phyloP scores from a whole-genome alignment of 352 stramenopile species.

The Phytophthora pluvialis region DNA sequence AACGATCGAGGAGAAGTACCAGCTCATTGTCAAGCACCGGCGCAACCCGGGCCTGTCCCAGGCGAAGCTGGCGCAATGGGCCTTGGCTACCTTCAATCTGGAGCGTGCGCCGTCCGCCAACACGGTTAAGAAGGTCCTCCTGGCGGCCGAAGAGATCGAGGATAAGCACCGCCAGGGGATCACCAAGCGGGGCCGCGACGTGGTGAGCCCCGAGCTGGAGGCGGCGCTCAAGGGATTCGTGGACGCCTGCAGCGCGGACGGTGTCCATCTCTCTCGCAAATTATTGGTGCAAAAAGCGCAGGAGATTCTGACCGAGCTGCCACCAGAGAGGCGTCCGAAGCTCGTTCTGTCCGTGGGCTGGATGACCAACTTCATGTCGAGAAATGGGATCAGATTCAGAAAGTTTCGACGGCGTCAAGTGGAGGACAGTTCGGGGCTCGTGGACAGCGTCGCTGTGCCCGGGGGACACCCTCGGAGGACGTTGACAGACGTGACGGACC shows the following conservation, averaged over 20 bases:
- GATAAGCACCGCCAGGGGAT: slow-evolving; percentile 29
- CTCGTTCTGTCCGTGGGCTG: slow-evolving; percentile 29
- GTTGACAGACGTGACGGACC: slow-evolving; percentile 22
- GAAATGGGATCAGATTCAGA: slow-evolving; percentile 25
- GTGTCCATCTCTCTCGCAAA: slow-evolving; percentile 19
- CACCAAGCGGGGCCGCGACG: slow-evolving; percentile 30
- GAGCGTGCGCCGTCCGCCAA: slow-evolving; percentile 20
- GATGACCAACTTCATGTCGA: slow-evolving; percentile 39
- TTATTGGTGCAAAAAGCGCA: slow-evolving; percentile 30
- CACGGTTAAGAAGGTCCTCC: slow-evolving; percentile 29
- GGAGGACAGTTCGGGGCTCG: not conserved
- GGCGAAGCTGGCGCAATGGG: slow-evolving; percentile 27
- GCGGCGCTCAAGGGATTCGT: slow-evolving; percentile 16
- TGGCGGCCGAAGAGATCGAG: slow-evolving; percentile 18
- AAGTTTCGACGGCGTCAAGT: slow-evolving; percentile 14
- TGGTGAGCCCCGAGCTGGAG: slow-evolving; percentile 31
- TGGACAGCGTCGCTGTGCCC: not conserved
- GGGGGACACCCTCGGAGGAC: slow-evolving; percentile 12
- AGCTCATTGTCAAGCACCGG: slow-evolving; percentile 29
- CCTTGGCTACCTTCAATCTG: slow-evolving; percentile 24
- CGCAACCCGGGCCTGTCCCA: slow-evolving; percentile 22
- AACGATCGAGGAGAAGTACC: slow-evolving; percentile 32
- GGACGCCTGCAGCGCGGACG: not conserved
- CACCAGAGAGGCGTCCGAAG: slow-evolving; percentile 16
- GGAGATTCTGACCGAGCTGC: slow-evolving; percentile 22